These are phyloP conservation scores for Geotrichum australiense DNA, from an alignment of 1,139 yeast genomes.

Conservation along the genomic window DNA sequence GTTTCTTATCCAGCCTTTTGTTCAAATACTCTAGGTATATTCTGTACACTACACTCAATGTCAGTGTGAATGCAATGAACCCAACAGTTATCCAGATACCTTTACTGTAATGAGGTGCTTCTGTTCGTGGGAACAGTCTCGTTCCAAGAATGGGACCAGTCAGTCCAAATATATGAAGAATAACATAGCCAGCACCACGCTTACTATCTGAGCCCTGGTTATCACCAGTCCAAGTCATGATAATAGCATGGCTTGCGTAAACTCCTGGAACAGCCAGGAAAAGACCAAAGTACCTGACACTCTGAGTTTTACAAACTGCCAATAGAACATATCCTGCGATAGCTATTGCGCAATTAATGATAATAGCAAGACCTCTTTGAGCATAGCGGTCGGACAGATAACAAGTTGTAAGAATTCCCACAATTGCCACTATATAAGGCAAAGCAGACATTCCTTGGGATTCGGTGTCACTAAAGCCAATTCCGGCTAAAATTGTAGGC, in stretches of 20 bases:
- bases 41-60: slow-evolving; percentile 22
- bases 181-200: slow-evolving; percentile 29
- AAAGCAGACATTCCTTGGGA: slow-evolving; percentile 30
- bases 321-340: slow-evolving; percentile 30
- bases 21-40: slow-evolving; percentile 22
- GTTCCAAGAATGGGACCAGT: slow-evolving; percentile 34
- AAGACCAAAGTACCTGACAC: slow-evolving; percentile 30
- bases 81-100: slow-evolving; percentile 31
- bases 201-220: slow-evolving; percentile 32
- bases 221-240: slow-evolving; percentile 31
- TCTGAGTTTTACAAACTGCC: slow-evolving; percentile 24
- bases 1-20: slow-evolving; percentile 24
- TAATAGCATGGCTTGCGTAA: slow-evolving; percentile 29
- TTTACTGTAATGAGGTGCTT: slow-evolving; percentile 28
- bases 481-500: slow-evolving; percentile 26
- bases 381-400: slow-evolving; percentile 24
- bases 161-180: slow-evolving; percentile 31
- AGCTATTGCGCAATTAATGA: slow-evolving; percentile 25
- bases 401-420: slow-evolving; percentile 21
- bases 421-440: slow-evolving; percentile 25
- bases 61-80: slow-evolving; percentile 21
- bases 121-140: slow-evolving; percentile 28
- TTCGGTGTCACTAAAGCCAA: slow-evolving; percentile 27
- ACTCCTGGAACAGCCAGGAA: slow-evolving; percentile 32
- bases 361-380: slow-evolving; percentile 27